A percentile compares a stretch with the other conserved stretches of the same genome.
Conservation (phyloP, 129 eudicot species). For the Tagetes erecta region DNA sequence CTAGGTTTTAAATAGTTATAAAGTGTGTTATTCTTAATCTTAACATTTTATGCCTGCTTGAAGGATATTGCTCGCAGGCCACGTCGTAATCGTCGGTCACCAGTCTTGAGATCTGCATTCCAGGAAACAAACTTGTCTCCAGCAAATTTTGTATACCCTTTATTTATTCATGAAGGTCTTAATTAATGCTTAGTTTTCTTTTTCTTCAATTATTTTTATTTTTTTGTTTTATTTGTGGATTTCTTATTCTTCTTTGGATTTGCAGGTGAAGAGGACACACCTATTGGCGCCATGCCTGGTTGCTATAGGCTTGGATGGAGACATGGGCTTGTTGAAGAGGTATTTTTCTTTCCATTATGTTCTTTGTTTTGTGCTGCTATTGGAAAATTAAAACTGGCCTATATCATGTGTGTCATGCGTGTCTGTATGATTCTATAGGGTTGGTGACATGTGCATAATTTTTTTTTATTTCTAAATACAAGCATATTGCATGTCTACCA, state of each 20-base stretch:
- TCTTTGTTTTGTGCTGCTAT: conserved; percentile 19
- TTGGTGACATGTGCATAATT: background rate
- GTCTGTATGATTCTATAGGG: background rate
- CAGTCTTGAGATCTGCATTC: conserved; percentile 82
- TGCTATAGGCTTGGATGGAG: conserved; percentile 99
- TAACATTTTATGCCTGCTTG: conserved; percentile 16
- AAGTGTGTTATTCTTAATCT: background rate
- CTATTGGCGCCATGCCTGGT: conserved; percentile 99
- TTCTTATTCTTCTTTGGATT: conserved; percentile 26
- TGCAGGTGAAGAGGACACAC: conserved; percentile 95
- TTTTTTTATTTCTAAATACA: background rate
- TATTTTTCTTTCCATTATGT: conserved; percentile 29
- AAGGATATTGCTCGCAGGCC: conserved; percentile 72
- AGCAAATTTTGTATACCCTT: conserved; percentile 91
- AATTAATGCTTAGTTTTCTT: background rate
- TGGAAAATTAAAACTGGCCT: background rate
- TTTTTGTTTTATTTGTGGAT: background rate
- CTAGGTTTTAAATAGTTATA: background rate
- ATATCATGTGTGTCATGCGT: background rate
- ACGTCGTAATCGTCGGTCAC: conserved; percentile 85
- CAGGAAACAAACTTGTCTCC: conserved; percentile 88
- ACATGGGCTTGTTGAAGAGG: conserved; percentile 97
- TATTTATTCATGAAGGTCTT: conserved; percentile 92
- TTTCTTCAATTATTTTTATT: background rate
- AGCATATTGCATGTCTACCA: background rate